Conservation (phyloP, 2,329 filamentous ascomycete species). For the Neurospora sp. region DNA sequence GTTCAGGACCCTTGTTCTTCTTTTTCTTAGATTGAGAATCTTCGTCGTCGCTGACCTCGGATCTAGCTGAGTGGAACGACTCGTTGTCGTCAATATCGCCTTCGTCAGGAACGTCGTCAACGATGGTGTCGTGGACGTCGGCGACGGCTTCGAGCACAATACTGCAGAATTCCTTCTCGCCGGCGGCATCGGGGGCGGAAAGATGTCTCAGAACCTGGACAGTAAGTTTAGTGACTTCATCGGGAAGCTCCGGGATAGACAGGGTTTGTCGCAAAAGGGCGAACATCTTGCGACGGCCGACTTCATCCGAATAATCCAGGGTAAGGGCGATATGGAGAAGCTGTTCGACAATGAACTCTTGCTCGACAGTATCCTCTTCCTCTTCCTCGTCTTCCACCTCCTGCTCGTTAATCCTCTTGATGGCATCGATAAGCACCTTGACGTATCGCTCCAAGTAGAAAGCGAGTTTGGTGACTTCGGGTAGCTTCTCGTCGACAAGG, state of each 20-base stretch:
- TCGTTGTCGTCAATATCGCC: conserved; percentile 57
- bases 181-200: conserved; percentile 63
- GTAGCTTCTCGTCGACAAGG: conserved; percentile 83
- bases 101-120: conserved; percentile 46
- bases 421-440: conserved; percentile 53
- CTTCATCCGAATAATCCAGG: conserved; percentile 95
- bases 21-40: conserved; percentile 41
- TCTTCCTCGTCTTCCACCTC: conserved; percentile 51
- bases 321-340: conserved; percentile 85
- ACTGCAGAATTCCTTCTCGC: conserved; percentile 75
- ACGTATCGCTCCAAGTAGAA: conserved; percentile 80
- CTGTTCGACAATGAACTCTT: conserved; percentile 94
- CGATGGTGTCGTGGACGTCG: conserved; percentile 91
- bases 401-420: conserved; percentile 45
- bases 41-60: conserved; percentile 65
- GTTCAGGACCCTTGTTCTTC: conserved; percentile 28
- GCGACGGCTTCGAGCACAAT: conserved; percentile 88
- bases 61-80: conserved; percentile 89
- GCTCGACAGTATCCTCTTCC: conserved; percentile 76
- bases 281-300: conserved; percentile 93
- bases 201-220: conserved; percentile 75
- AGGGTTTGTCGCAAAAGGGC: conserved; percentile 77
- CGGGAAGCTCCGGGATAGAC: conserved; percentile 77
- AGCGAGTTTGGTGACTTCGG: conserved; percentile 84
- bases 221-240: conserved; percentile 83